Conservation (phyloP, 176 grass and related monocot genomes). For the Bromus sterilis region DNA sequence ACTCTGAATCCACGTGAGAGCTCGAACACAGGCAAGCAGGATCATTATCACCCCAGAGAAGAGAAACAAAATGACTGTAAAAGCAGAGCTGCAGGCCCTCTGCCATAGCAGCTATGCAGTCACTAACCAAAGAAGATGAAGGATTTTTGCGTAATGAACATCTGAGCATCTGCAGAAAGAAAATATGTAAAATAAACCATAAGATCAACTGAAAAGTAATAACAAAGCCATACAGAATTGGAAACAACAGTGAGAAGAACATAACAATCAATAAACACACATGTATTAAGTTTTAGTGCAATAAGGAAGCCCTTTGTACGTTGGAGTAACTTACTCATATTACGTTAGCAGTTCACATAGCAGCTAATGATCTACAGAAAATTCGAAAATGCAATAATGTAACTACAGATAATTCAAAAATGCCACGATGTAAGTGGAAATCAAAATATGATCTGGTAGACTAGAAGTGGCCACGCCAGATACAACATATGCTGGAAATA, state of each 20-base stretch:
- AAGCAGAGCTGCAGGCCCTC: constrained; percentile 66
- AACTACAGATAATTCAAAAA: neutral
- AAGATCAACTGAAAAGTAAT: constrained; percentile 22
- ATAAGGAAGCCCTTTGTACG: neutral
- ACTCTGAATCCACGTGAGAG: constrained; percentile 64
- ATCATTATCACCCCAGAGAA: constrained; percentile 73
- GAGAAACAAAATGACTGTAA: constrained; percentile 71
- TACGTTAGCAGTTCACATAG: neutral
- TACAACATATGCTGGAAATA: neutral
- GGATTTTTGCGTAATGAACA: constrained; percentile 66
- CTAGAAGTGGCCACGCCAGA: neutral
- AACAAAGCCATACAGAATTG: neutral
- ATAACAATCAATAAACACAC: neutral
- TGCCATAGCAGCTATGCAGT: constrained; percentile 86
- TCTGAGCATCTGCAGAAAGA: constrained; percentile 61
- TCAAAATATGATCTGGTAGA: neutral
- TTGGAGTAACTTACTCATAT: neutral
- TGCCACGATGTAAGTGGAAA: neutral
- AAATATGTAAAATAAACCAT: constrained; percentile 23
- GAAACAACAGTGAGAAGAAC: neutral
- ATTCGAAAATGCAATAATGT: neutral
- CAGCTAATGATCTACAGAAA: neutral
- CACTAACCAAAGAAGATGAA: constrained; percentile 71
- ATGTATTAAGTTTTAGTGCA: neutral
- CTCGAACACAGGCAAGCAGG: constrained; percentile 42